Evolutionary conservation across 208 protist species (phyloP), one percentile per base, ranked within the genome.

Genomic region (Leishmania lainsoni): DNA sequence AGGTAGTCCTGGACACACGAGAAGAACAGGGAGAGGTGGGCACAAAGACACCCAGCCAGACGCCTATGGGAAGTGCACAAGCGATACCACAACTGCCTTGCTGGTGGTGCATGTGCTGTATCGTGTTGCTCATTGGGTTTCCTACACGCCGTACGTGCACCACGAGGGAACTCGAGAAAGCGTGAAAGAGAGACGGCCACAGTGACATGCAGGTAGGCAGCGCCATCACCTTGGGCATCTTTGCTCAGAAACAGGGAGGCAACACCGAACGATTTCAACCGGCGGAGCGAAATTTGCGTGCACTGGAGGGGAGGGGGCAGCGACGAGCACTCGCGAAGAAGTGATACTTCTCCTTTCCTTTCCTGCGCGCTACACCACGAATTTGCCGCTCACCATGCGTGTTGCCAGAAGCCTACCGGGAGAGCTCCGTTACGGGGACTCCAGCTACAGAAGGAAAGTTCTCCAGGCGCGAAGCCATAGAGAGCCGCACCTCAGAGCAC

Each of bases 401-500:
- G 51, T 10, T 22, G 29, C 29, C 6, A 54, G 42, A 14, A 45
- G 2, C 12, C 16, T 75, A 86, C 52, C 78, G 71, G 2, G 82
- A 68, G 39, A 86, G 32, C 68, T 86, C 82, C 54, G 82, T 78
- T 10, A 76, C 65, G 1, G 82, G 78, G 1, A 79, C 82, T 45
- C 81, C 82, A 0, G 83, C 78, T 5, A 86, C 75, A 10, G 83
- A 83, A 14, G 83, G 74, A 48, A 86, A 81, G 72, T 89, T 83
- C 32, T 70, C 82, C 61, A 87, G 75, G 5, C 81, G 76, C 12
- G 86, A 86, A 12, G 86, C 79, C 78, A 89, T 80, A 8, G 82
- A 86, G n/a, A 83, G 71, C 10, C 76, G 81, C 77, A 90, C 75
- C 83, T 88, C 80, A 10, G 76, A 71, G 49, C 87, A 83, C 5